Evolutionary conservation across 345 rosid species (phyloP).

Genomic region (Litchi chinensis): DNA sequence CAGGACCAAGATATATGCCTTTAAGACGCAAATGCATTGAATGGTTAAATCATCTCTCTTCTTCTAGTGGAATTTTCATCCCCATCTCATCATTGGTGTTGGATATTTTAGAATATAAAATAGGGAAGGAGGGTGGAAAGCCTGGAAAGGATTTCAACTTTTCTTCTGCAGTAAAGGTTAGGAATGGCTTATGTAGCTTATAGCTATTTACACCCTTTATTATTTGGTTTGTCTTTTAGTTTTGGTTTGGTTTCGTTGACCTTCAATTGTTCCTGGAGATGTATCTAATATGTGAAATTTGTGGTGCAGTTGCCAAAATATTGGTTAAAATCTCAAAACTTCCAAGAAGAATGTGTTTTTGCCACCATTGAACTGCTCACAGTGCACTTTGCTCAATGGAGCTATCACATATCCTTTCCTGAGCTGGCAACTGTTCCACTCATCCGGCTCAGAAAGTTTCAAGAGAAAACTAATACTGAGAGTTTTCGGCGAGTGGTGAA

Average conservation of each 20-base stretch:
- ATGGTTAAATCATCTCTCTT: constrained; percentile 81
- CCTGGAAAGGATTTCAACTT: constrained; percentile 54
- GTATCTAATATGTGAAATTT: constrained; percentile 13
- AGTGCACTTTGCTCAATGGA: constrained; percentile 83
- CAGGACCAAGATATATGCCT: constrained; percentile 89
- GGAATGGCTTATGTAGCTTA: constrained; percentile 20
- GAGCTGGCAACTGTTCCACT: constrained; percentile 84
- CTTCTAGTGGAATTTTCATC: constrained; percentile 68
- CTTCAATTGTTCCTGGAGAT: background rate
- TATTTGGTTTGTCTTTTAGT: background rate
- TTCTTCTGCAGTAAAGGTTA: constrained; percentile 70
- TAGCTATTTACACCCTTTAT: background rate
- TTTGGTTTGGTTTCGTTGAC: background rate
- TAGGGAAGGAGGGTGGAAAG: constrained; percentile 56
- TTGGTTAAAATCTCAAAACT: constrained; percentile 82
- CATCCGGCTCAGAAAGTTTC: constrained; percentile 63
- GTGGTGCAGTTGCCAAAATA: constrained; percentile 78
- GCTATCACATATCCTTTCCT: constrained; percentile 87
- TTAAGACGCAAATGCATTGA: constrained; percentile 79
- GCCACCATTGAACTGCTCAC: constrained; percentile 75
- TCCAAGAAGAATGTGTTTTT: constrained; percentile 67
- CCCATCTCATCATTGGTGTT: constrained; percentile 67
- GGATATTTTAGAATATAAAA: constrained; percentile 84
- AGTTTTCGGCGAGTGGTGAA: constrained; percentile 57
- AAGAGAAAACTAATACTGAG: constrained; percentile 59